Conservation (phyloP, 345 rosid species). For the Salix viminalis region DNA sequence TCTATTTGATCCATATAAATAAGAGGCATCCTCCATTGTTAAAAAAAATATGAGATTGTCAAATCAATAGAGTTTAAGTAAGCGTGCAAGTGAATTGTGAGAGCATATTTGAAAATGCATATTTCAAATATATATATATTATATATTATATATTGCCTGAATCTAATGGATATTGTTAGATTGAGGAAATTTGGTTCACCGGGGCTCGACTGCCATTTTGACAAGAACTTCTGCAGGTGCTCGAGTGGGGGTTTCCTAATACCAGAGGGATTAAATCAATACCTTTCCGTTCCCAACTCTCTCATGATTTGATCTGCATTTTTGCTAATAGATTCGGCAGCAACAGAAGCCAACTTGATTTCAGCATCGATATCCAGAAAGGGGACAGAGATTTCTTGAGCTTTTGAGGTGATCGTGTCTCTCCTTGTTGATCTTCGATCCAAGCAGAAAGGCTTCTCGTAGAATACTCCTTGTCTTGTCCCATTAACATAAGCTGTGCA, state of each 20-base stretch:
- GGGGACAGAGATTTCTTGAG: neutral
- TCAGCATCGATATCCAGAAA: constrained; percentile 28
- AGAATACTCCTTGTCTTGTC: constrained; percentile 5
- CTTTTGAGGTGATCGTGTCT: neutral
- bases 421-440: neutral
- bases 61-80: no score
- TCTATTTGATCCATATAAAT: no score
- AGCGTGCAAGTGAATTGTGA: no score
- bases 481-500: constrained; percentile 15
- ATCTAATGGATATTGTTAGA: no score
- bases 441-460: constrained; percentile 6
- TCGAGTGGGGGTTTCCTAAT: no score
- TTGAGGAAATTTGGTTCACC: no score
- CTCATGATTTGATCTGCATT: constrained; percentile 26
- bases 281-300: constrained; percentile 40
- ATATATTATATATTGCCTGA: no score
- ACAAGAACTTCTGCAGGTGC: neutral
- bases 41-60: no score
- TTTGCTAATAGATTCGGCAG: constrained; percentile 9
- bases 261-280: neutral
- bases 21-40: no score
- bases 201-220: no score
- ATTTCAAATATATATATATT: no score
- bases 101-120: no score
- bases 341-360: constrained; percentile 30